Evolutionary conservation across 768 basidiomycete genomes (phyloP), one percentile per base, ranked within the genome.

Genomic region (Leccinum longicurvipes): DNA sequence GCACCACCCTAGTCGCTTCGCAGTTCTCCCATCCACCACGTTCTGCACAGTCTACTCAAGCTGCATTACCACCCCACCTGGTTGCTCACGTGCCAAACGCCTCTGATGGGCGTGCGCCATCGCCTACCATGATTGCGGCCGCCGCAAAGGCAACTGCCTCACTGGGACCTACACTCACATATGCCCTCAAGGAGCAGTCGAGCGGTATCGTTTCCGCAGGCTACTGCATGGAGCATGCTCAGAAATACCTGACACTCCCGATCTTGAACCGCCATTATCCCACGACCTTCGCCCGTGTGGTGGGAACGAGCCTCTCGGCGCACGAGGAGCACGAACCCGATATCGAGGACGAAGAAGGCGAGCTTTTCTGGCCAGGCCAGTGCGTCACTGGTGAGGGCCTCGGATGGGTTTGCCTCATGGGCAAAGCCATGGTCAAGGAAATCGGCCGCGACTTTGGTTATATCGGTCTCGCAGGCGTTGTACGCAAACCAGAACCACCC

Each of bases 371-470:
- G 90, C 90, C 89, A 0, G 84, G 84, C 42, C 85, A 89, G 63
- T 77, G 81, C 32, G 75, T 84, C 55, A 86, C 80, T 28, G 88
- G 87, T 42, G 86, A 89, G 68, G 90, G 90, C 48, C 77, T 92
- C 28, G 90, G 86, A 21, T 92, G 90, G 90, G 83, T 91, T n/a
- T 91, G 89, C 69, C 76, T 87, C 27, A 86, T 92, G 83, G 89
- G 89, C 62, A 88, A 86, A 67, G 85, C 89, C 39, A 92, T 92
- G 90, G 82, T 92, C 65, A 83, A 81, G 62, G 90, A 92, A 65
- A 87, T 89, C 63, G 88, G 89, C 59, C 84, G 83, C 64, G 78
- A 83, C 31, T 84, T 86, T 70, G 87, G 85, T 11, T 92, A 91
- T 73, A 76, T 74, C 55, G 87, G 89, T 28, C 70, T 88, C 17